Evolutionary conservation across 495 filamentous ascomycete genomes (phyloP), one percentile per base, ranked within the genome.

Genomic region (Sordaria brevicollis): DNA sequence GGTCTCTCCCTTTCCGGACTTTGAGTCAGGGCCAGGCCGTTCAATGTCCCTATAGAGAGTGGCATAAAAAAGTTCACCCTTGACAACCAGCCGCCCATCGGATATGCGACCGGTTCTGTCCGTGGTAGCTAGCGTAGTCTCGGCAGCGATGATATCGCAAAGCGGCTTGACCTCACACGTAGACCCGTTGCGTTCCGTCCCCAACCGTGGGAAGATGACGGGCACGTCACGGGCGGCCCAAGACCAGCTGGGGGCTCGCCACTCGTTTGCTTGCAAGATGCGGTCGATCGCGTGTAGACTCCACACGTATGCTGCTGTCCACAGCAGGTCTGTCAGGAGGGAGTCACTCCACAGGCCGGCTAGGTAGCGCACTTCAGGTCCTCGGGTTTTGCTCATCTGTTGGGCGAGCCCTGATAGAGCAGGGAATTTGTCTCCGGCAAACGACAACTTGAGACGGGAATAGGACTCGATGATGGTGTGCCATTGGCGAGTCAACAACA

Each of bases 191-290:
- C 10, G 25, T 57, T 57, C 49, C 21, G 21, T 29, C 21, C 49
- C 49, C 49, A 3, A 25, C 9, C 49, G 21, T 10, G 21, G 21
- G 2, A 57, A 57, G 4, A 29, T 15, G 29, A 57, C 21, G 29
- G 49, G 11, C 21, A 57, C 49, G 11, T 57, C 49, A 15, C 49
- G 49, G 15, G 21, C 49, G 29, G 72, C 72, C 72, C 72, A 74
- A 6, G 72, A 72, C 70, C 70, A 72, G 7, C 67, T 72, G 33
- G 70, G 72, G 1, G 70, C 72, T 57, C 67, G 65, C 65, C 67
- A 70, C 35, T 57, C 43, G 6, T 29, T 5, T 15, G 35, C 62
- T 37, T 11, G 39, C 62, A 21, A 66, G 54, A 38, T 21, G 21
- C 65, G 68, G 66, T 37, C 38, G 21, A 57, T 57, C 29, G 19